Conservation (phyloP, 495 filamentous ascomycete species). For the Hyaloscypha hepaticicola region DNA sequence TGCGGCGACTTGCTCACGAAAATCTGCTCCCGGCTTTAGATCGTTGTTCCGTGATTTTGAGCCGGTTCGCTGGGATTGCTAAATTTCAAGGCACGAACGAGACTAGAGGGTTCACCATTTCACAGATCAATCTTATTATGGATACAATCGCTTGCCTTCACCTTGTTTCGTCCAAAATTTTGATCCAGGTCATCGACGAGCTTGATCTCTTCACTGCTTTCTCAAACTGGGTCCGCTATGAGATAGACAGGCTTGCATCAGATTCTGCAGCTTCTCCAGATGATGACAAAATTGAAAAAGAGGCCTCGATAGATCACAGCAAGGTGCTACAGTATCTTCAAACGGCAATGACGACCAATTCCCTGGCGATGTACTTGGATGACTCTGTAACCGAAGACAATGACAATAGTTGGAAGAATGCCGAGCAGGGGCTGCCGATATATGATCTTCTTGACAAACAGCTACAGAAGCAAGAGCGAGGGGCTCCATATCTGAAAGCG, state of each 20-base stretch:
- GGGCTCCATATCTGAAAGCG: conserved; percentile 37
- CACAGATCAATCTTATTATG: conserved; percentile 51
- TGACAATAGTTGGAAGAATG: conserved; percentile 22
- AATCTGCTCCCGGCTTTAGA: conserved; percentile 86
- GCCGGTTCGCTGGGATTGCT: conserved; percentile 80
- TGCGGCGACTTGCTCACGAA: conserved; percentile 78
- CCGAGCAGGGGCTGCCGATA: conserved; percentile 37
- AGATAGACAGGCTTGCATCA: conserved; percentile 66
- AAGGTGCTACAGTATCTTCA: conserved; percentile 55
- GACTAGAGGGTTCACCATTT: conserved; percentile 59
- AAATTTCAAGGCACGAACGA: conserved; percentile 71
- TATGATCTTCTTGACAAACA: conserved; percentile 48
- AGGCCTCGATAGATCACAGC: conserved; percentile 51
- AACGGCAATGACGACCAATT: conserved; percentile 47
- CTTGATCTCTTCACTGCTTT: conserved; percentile 75
- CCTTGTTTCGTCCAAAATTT: conserved; percentile 70
- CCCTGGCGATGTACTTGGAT: conserved; percentile 42
- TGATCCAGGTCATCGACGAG: conserved; percentile 72
- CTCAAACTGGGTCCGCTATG: conserved; percentile 79
- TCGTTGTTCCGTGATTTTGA: conserved; percentile 76
- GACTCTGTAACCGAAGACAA: conserved; percentile 33
- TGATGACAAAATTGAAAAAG: conserved; percentile 55
- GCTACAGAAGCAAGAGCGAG: conserved; percentile 43
- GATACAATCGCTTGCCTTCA: conserved; percentile 75
- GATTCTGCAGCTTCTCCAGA: conserved; percentile 41